These are phyloP conservation scores for Barnettozyma wickerhamii DNA, from an alignment of 805 yeast genomes.

Conservation along the genomic window DNA sequence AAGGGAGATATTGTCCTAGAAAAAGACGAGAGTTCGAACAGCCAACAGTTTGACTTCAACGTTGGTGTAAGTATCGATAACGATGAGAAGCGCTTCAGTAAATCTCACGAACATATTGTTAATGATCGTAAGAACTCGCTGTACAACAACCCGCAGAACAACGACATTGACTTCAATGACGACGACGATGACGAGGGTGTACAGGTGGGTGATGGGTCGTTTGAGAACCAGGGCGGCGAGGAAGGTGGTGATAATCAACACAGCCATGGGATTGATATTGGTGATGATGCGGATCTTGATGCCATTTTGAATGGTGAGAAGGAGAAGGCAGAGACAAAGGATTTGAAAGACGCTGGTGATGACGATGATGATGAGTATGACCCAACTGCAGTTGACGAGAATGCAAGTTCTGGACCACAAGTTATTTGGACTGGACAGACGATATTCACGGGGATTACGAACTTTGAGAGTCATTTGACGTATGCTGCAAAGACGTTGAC, in stretches of 20 bases:
- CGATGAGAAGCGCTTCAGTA: constrained; percentile 20
- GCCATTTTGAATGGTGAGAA: constrained; percentile 26
- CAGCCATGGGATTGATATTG: not conserved
- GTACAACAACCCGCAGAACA: constrained; percentile 14
- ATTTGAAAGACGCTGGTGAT: too few species aligned
- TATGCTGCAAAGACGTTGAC: constrained; percentile 27
- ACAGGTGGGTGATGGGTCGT: constrained; percentile 28
- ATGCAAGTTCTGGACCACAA: constrained; percentile 10
- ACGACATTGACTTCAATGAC: constrained; percentile 7
- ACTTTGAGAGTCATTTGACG: constrained; percentile 31
- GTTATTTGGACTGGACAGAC: constrained; percentile 46
- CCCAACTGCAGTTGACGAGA: constrained; percentile 12
- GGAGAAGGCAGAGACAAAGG: constrained; percentile 11
- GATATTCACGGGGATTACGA: constrained; percentile 45
- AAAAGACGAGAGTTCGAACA: constrained; percentile 29
- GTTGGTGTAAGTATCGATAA: constrained; percentile 24
- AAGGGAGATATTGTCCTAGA: constrained; percentile 86
- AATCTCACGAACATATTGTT: constrained; percentile 12
- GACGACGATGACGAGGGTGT: constrained; percentile 4
- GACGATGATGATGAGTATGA: constrained; percentile 16
- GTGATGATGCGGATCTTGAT: constrained; percentile 32
- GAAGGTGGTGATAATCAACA: constrained; percentile 18
- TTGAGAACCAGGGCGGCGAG: not conserved
- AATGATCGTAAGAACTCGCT: constrained; percentile 15
- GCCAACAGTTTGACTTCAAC: constrained; percentile 26